phyloP scores from a whole-genome alignment of 2,329 filamentous ascomycete genomes.

The Lachnellula arida region DNA sequence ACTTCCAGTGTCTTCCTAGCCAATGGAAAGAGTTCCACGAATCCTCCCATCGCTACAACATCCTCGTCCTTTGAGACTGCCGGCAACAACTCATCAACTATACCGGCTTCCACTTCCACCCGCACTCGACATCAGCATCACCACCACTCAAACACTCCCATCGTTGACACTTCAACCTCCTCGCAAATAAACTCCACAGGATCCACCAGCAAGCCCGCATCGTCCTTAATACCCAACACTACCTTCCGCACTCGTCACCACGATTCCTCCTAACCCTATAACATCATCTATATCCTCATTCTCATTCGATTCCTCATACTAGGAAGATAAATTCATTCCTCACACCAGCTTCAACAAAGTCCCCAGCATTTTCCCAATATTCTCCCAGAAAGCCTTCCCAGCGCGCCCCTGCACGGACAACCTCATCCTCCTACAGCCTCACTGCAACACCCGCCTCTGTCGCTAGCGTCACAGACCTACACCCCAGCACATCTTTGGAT shows the following conservation, averaged over 20 bases:
- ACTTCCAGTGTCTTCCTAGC: no score
- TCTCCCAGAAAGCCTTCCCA: slow-evolving; percentile 31
- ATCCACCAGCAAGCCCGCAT: slow-evolving; percentile 6
- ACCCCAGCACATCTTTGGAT: slow-evolving; percentile 21
- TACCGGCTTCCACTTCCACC: slow-evolving; percentile 1
- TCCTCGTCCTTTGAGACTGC: not conserved
- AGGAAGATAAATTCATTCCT: not conserved
- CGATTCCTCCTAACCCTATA: no score
- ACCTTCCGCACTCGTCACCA: no score
- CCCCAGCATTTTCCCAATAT: not conserved
- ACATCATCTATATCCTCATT: not conserved
- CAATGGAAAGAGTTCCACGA: no score
- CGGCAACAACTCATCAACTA: not conserved
- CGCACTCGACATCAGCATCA: slow-evolving; percentile 4
- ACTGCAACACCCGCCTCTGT: slow-evolving; percentile 6
- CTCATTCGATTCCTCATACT: not conserved
- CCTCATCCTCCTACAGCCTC: no score
- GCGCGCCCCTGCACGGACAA: no score
- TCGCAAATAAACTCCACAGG: not conserved
- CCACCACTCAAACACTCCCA: not conserved
- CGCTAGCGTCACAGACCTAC: slow-evolving; percentile 21
- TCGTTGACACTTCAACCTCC: not conserved
- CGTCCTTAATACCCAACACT: slow-evolving; percentile 21
- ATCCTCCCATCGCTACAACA: not conserved
- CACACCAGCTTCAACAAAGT: not conserved